Percentiles rank a stretch among this genome's conserved stretches.
phyloP scores from a whole-genome alignment of 2,329 filamentous ascomycete species.

The Nigrospora osmanthi region DNA sequence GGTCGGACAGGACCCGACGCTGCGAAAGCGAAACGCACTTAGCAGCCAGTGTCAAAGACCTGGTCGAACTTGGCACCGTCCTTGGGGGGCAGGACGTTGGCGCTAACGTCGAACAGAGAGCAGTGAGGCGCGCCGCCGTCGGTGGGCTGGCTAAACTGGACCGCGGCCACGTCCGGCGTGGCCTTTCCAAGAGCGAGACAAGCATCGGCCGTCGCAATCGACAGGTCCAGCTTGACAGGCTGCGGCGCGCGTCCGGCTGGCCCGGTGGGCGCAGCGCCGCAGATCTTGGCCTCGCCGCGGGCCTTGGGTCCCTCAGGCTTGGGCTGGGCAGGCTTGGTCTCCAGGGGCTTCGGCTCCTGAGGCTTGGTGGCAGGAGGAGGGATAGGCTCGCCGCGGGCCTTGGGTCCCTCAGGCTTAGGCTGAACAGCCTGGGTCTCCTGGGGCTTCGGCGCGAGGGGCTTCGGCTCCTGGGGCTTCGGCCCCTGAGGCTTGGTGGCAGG shows the following conservation, averaged over 20 bases:
- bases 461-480: no score
- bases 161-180: not conserved
- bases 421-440: no score
- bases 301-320: no score
- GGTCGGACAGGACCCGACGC: no score
- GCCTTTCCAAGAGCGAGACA: constrained; percentile 3
- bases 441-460: no score
- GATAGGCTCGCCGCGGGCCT: not conserved
- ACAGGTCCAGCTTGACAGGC: constrained; percentile 1
- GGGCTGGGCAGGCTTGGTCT: no score
- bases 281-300: not conserved
- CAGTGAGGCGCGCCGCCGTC: constrained; percentile 1
- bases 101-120: constrained; percentile 1
- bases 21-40: not conserved
- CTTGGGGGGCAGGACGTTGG: not conserved
- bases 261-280: not conserved
- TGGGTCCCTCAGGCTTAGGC: not conserved
- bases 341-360: no score
- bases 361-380: not conserved
- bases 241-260: not conserved
- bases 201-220: constrained; percentile 1
- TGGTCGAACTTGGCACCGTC: not conserved
- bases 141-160: constrained; percentile 1
- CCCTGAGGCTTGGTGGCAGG: no score
- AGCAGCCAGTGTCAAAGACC: constrained; percentile 3